These are phyloP conservation scores for Aechmea fasciata DNA, from an alignment of 176 grass and related monocot species.

Conservation along the genomic window DNA sequence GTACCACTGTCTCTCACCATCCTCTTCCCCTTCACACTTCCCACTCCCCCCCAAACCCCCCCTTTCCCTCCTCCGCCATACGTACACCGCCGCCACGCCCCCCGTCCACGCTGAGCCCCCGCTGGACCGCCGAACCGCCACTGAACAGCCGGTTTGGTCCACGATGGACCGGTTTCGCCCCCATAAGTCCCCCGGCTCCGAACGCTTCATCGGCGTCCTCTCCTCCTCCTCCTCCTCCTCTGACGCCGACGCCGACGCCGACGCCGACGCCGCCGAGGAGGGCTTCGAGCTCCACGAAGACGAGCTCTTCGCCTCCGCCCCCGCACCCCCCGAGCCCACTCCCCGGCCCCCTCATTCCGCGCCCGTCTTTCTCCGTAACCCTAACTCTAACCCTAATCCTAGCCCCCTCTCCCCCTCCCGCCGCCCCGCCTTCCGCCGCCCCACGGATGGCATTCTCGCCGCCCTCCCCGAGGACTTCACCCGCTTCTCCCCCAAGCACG, in stretches of 20 bases:
- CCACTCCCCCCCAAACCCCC: too few relatives aligned
- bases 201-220: not conserved
- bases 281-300: conserved; percentile 1
- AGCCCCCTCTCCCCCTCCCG: not conserved
- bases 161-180: not conserved
- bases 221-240: not conserved
- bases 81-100: not conserved
- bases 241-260: too few relatives aligned
- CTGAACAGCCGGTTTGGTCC: not conserved
- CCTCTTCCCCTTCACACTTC: too few relatives aligned
- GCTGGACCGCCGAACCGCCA: not conserved
- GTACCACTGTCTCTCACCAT: too few relatives aligned
- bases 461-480: not conserved
- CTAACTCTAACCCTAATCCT: not conserved
- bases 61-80: too few relatives aligned
- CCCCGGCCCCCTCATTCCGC: not conserved
- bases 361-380: not conserved
- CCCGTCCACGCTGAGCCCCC: not conserved
- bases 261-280: too few relatives aligned
- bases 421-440: not conserved
- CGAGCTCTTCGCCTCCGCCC: not conserved
- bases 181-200: not conserved
- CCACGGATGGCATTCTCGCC: not conserved
- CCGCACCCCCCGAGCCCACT: not conserved
- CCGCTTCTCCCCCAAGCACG: not conserved